Evolutionary conservation across 805 yeast species (phyloP).

Genomic region (Metschnikowia similis): DNA sequence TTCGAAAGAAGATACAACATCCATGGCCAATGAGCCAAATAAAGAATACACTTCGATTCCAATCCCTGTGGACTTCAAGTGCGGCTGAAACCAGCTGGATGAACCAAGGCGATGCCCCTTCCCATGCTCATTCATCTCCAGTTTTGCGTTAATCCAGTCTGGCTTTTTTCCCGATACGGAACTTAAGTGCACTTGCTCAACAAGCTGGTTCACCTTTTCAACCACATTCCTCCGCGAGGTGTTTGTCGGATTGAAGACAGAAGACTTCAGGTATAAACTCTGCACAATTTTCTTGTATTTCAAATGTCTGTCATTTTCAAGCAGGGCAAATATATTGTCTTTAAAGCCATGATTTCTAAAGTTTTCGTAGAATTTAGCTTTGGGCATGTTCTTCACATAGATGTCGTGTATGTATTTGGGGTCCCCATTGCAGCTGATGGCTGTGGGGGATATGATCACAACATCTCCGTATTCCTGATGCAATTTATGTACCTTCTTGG

Average conservation of each 20-base stretch:
- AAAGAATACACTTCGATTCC: conserved; percentile 53
- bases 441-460: conserved; percentile 57
- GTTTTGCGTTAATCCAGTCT: conserved; percentile 30
- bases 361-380: conserved; percentile 55
- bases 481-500: conserved; percentile 38
- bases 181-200: conserved; percentile 22
- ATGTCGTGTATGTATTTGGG: conserved; percentile 48
- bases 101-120: conserved; percentile 24
- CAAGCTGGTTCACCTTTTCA: conserved; percentile 25
- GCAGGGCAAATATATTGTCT: conserved; percentile 55
- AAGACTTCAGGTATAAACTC: conserved; percentile 31
- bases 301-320: conserved; percentile 36
- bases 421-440: conserved; percentile 54
- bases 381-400: conserved; percentile 53
- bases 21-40: conserved; percentile 70
- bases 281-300: conserved; percentile 29
- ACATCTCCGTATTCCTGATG: conserved; percentile 60
- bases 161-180: conserved; percentile 32
- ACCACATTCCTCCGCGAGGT: conserved; percentile 23
- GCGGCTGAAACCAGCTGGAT: conserved; percentile 29
- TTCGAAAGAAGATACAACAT: conserved; percentile 58
- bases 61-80: conserved; percentile 24
- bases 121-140: conserved; percentile 30
- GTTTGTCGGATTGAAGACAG: conserved; percentile 30
- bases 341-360: conserved; percentile 53